Conservation (phyloP, 2,329 filamentous ascomycete genomes). For the Colletotrichum filicis region DNA sequence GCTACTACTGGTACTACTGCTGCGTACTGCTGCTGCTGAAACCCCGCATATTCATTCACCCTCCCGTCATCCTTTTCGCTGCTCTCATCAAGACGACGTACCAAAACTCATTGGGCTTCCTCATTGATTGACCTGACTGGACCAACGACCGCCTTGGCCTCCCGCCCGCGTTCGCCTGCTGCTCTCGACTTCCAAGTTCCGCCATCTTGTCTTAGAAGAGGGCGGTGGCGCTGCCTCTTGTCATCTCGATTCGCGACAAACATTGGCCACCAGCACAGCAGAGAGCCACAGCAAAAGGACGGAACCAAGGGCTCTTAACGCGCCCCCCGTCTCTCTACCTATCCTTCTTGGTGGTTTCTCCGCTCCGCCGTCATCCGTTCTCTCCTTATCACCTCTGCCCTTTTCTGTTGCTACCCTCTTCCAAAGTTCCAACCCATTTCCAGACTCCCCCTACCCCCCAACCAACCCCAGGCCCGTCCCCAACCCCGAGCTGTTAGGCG, state of each 20-base stretch:
- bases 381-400: conserved; percentile 14
- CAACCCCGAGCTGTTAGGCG: background rate
- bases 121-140: background rate
- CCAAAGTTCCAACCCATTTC: too few species aligned
- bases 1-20: background rate
- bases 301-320: background rate
- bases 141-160: background rate
- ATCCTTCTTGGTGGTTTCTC: conserved; percentile 5
- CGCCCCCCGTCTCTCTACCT: conserved; percentile 7
- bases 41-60: conserved; percentile 21
- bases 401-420: background rate
- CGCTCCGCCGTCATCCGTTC: conserved; percentile 30
- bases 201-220: conserved; percentile 27
- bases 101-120: background rate
- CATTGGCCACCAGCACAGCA: conserved; percentile 6
- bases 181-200: conserved; percentile 7
- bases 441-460: background rate
- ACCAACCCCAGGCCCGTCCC: background rate
- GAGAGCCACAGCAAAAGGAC: background rate
- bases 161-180: background rate
- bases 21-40: conserved; percentile 6
- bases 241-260: conserved; percentile 30
- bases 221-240: conserved; percentile 21
- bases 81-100: conserved; percentile 6
- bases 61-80: background rate